These are phyloP conservation scores for Arthrobotrys megalospora DNA, from an alignment of 2,329 filamentous ascomycete species.

Conservation along the genomic window DNA sequence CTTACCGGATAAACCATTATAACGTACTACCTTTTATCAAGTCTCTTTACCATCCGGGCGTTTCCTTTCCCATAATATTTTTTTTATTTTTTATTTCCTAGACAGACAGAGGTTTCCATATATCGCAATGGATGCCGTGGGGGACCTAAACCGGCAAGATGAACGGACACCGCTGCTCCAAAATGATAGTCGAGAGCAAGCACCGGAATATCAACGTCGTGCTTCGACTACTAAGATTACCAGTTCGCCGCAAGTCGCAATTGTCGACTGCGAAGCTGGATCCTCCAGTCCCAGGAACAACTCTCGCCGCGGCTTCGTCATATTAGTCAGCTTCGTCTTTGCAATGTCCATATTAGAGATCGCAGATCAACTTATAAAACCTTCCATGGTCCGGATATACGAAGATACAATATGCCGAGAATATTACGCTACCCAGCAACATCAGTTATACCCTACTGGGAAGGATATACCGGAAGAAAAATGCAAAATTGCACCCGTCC, in stretches of 20 bases:
- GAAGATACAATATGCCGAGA: slow-evolving; percentile 57
- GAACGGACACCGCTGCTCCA: slow-evolving; percentile 36
- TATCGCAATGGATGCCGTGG: background rate
- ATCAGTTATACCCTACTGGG: slow-evolving; percentile 22
- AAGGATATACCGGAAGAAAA: slow-evolving; percentile 41
- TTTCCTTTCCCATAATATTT: background rate
- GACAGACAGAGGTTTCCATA: background rate
- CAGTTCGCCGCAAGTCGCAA: background rate
- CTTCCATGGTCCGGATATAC: slow-evolving; percentile 50
- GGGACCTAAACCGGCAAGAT: slow-evolving; percentile 10
- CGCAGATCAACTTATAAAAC: slow-evolving; percentile 7
- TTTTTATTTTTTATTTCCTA: background rate
- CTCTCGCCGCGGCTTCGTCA: slow-evolving; percentile 17
- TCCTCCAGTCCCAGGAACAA: background rate
- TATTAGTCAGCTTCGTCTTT: slow-evolving; percentile 25
- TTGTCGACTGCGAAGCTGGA: slow-evolving; percentile 29
- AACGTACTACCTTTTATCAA: background rate
- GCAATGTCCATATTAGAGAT: slow-evolving; percentile 41
- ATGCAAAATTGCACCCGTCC: slow-evolving; percentile 55
- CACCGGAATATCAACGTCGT: slow-evolving; percentile 5
- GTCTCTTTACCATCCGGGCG: background rate
- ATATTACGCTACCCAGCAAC: slow-evolving; percentile 40
- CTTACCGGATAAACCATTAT: background rate
- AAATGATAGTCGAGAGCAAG: background rate
- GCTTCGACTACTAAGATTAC: background rate